These are phyloP conservation scores for Lactarius akahatsu DNA, from an alignment of 768 basidiomycete genomes.

Conservation along the genomic window DNA sequence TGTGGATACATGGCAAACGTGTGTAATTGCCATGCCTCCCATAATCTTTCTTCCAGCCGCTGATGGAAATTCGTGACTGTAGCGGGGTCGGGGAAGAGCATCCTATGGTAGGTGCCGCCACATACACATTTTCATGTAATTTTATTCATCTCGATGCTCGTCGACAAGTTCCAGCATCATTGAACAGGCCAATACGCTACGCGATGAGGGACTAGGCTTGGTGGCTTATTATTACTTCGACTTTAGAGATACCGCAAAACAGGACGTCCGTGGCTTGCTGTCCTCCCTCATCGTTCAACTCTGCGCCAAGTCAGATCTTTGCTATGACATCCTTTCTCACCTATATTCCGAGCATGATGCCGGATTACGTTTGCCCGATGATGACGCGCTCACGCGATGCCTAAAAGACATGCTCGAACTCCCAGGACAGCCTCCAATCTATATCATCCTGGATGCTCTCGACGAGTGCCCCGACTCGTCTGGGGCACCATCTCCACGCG, in stretches of 20 bases:
- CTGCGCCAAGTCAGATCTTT: constrained; percentile 1
- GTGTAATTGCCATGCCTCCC: not conserved
- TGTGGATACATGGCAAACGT: constrained; percentile 21
- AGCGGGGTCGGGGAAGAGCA: not conserved
- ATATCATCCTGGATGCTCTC: constrained; percentile 6
- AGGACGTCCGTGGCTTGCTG: constrained; percentile 4
- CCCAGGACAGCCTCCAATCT: not conserved
- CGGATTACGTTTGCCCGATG: not conserved
- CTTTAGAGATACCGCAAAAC: constrained; percentile 17
- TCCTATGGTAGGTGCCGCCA: not conserved
- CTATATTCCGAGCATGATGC: not conserved
- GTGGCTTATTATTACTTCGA: constrained; percentile 21
- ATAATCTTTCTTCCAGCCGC: not conserved
- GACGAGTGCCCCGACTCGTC: constrained; percentile 14
- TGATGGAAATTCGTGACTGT: not conserved
- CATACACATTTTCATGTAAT: not conserved
- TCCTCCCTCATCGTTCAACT: constrained; percentile 17
- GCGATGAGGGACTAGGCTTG: not conserved
- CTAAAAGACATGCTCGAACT: constrained; percentile 7
- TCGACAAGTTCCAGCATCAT: constrained; percentile 9
- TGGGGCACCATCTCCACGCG: not conserved
- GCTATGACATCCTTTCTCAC: constrained; percentile 2
- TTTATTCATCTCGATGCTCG: not conserved
- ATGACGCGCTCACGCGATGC: not conserved
- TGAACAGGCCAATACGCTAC: not conserved